A percentile compares a stretch with the other conserved stretches of the same genome.
Evolutionary conservation across 1,139 yeast species (phyloP).

Genomic region (Neolecta irregularis): DNA sequence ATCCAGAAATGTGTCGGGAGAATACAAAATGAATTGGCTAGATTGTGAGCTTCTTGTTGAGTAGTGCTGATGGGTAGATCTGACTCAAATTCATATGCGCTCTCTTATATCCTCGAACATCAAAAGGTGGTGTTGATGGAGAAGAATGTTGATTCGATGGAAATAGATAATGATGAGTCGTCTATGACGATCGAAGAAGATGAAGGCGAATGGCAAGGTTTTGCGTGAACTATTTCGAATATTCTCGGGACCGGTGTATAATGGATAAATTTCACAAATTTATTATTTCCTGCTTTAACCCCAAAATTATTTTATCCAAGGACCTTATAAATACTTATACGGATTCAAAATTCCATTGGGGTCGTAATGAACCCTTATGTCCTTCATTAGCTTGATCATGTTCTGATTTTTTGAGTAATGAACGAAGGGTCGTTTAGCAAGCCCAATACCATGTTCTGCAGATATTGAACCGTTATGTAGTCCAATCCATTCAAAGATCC

Average conservation of each 20-base stretch:
- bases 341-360: constrained; percentile 87
- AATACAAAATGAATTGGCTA: constrained; percentile 57
- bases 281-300: too few relatives aligned
- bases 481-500: constrained; percentile 76
- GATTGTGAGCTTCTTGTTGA: constrained; percentile 19
- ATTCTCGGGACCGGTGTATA: too few relatives aligned
- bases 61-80: constrained; percentile 1
- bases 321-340: constrained; percentile 48
- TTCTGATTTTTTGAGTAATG: constrained; percentile 61
- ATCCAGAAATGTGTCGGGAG: constrained; percentile 47
- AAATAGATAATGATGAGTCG: background rate
- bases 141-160: background rate
- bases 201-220: too few relatives aligned
- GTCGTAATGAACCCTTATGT: constrained; percentile 64
- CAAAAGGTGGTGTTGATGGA: constrained; percentile 1
- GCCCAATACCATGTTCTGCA: constrained; percentile 95
- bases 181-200: background rate
- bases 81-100: constrained; percentile 1
- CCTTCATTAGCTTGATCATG: constrained; percentile 59
- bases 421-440: constrained; percentile 82
- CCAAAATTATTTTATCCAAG: constrained; percentile 19
- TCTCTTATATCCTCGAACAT: constrained; percentile 1
- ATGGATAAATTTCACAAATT: too few relatives aligned
- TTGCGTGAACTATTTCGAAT: too few relatives aligned
- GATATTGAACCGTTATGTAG: constrained; percentile 71